A percentile compares a stretch with the other conserved stretches of the same genome.
Evolutionary conservation across 331 rosid genomes (phyloP).

Genomic region (Stylosanthes scabra): DNA sequence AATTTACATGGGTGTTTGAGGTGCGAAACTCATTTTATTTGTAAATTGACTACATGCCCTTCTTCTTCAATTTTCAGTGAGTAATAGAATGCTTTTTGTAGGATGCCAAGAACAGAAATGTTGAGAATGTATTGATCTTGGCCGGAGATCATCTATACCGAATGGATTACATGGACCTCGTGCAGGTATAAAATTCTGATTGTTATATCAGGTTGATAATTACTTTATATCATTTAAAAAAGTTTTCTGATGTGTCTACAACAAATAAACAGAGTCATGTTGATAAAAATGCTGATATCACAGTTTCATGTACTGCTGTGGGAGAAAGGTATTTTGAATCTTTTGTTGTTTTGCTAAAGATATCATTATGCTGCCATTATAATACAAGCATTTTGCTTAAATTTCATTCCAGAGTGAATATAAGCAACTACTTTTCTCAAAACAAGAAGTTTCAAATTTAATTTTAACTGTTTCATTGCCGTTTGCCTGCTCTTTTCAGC

Average conservation of each 20-base stretch:
- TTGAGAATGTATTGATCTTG: constrained; percentile 78
- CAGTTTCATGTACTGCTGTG: constrained; percentile 88
- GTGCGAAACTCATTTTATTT: constrained; percentile 40
- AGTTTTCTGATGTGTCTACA: constrained; percentile 25
- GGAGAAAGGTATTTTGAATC: constrained; percentile 66
- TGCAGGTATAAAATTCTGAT: constrained; percentile 57
- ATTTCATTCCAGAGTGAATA: constrained; percentile 4
- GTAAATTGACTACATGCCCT: too few species aligned
- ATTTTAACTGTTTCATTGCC: neutral
- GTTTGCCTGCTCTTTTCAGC: constrained; percentile 53
- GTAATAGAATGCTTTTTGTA: constrained; percentile 41
- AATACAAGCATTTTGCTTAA: neutral
- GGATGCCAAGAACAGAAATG: constrained; percentile 81
- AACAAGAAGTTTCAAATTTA: neutral
- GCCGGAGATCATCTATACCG: constrained; percentile 91
- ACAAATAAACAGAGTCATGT: constrained; percentile 74
- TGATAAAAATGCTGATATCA: constrained; percentile 91
- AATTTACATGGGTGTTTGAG: constrained; percentile 89
- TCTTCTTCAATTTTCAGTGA: neutral
- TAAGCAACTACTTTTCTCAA: constrained; percentile 16
- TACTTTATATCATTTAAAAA: constrained; percentile 17
- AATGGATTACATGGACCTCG: constrained; percentile 85
- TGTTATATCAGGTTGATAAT: neutral
- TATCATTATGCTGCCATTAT: constrained; percentile 1
- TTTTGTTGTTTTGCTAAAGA: neutral